These are phyloP conservation scores for Mycosphaerella arachidis DNA, from an alignment of 2,329 filamentous ascomycete species.

Conservation along the genomic window DNA sequence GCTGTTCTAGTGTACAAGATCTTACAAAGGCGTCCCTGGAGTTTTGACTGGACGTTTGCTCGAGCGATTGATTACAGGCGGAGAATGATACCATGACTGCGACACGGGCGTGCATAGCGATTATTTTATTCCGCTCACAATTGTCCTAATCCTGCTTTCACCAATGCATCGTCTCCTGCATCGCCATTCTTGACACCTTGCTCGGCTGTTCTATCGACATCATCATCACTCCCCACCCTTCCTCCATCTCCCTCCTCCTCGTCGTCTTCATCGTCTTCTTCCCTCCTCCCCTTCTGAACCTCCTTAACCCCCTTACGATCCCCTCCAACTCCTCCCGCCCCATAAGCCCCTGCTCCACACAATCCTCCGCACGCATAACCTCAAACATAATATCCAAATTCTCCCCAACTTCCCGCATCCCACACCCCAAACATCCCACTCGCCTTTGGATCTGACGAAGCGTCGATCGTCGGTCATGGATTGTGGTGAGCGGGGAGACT, in stretches of 20 bases:
- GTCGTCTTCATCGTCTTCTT: too few relatives aligned
- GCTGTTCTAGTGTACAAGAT: conserved; percentile 24
- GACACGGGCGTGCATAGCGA: neutral
- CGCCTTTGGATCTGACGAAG: neutral
- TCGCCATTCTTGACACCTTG: neutral
- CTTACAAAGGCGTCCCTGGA: neutral
- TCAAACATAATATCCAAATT: neutral
- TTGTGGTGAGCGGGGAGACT: neutral
- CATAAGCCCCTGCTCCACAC: neutral
- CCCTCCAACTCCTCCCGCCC: neutral
- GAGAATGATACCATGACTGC: conserved; percentile 16
- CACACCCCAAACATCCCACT: neutral
- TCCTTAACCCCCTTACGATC: neutral
- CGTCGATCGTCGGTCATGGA: neutral
- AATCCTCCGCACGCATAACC: neutral
- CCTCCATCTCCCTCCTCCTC: too few relatives aligned
- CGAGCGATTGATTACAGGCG: conserved; percentile 3
- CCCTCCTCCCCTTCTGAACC: too few relatives aligned
- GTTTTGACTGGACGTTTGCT: neutral
- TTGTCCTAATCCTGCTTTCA: neutral
- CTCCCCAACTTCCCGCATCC: neutral
- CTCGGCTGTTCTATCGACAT: too few relatives aligned
- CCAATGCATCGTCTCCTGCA: neutral
- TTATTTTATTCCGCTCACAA: neutral
- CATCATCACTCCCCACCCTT: too few relatives aligned